Conservation (phyloP, 2,329 filamentous ascomycete species). For the Ilyonectria sp. region DNA sequence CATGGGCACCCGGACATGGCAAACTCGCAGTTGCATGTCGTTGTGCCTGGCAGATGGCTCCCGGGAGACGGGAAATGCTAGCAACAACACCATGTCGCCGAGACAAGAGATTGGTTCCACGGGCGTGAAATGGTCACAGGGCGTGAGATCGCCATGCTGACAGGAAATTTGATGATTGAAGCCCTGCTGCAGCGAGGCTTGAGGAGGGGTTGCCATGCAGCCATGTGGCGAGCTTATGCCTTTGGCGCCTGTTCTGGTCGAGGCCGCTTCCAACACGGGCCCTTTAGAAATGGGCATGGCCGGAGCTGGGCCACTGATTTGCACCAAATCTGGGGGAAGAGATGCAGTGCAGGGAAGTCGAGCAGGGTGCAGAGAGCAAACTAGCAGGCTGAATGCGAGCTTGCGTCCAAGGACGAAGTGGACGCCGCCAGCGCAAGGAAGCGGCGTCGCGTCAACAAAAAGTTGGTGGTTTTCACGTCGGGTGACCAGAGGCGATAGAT, state of each 20-base stretch:
- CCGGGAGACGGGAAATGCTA: slow-evolving; percentile 13
- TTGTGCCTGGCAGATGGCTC: slow-evolving; percentile 24
- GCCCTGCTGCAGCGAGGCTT: neutral
- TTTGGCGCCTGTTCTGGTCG: slow-evolving; percentile 3
- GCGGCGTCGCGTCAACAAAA: slow-evolving; percentile 17
- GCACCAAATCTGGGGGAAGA: slow-evolving; percentile 29
- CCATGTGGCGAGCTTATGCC: neutral
- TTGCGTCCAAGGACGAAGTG: slow-evolving; percentile 6
- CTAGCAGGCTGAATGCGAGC: slow-evolving; percentile 6
- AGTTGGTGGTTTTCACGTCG: neutral
- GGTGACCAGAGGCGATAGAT: slow-evolving; percentile 40
- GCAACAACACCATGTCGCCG: neutral
- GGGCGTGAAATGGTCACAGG: slow-evolving; percentile 4
- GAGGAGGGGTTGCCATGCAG: neutral
- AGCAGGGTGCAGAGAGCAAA: neutral
- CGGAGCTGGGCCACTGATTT: slow-evolving; percentile 17
- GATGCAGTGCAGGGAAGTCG: neutral
- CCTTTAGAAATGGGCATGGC: neutral
- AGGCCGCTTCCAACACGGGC: slow-evolving; percentile 5
- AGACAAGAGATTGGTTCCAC: slow-evolving; percentile 14
- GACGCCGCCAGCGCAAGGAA: slow-evolving; percentile 16
- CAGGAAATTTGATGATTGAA: slow-evolving; percentile 3
- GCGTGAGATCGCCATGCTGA: slow-evolving; percentile 1
- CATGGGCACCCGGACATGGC: neutral
- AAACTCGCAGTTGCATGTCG: slow-evolving; percentile 15